Base-by-base conservation (phyloP, 2,329 filamentous ascomycete genomes). In the Colletotrichum agaves region DNA sequence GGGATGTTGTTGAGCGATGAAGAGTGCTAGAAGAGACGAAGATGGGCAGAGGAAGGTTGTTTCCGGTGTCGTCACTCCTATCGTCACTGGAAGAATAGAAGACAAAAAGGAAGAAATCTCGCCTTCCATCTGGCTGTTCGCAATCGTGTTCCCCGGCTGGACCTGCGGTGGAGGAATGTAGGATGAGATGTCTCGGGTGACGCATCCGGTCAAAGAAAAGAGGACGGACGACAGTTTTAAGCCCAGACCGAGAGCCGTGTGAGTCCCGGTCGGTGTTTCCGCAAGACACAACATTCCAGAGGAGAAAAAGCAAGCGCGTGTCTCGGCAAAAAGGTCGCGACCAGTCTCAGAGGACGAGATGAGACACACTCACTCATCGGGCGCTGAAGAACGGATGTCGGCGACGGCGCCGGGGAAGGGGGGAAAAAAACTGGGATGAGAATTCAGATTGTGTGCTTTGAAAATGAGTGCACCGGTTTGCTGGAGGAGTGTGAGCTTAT, bases 251-350 rank as follows among this genome's bases (percentile, higher is more conserved):
- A 31, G 37, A 47, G 41, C 15, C 47, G 47, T 13, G 7, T 35
- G 27, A 58, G 44, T 21, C 44, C 44, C 23, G 64, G 17, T 17
- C 27, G 23, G 47, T 31, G 46, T 27, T 27, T 37, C 46, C 41
- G 47, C 23, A 47, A 55, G 61, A 68, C 65, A 65, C 23, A 1
- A 15, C 33, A 68, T 65, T 65, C 65, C 65, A 68, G 61, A 33
- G 61, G 31, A n/a, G 10, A 46, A 27, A 44, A 59, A 52, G 41
- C 33, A 50, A 55, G 43, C n/a, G 19, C 21, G 39, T 46, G 62
- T 65, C 62, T 65, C 62, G 56, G 62, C 13, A 65, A 17, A 27
- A 44, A 23, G 17, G 5, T 21, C 35, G 50, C 35, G 61, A 49
- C 17, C 31, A 8, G 61, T 61, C 55, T 46, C 44, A 46, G 43